A percentile compares a stretch with the other conserved stretches of the same genome.
Evolutionary conservation across 2,329 filamentous ascomycete genomes (phyloP).

Genomic region (Thielaviopsis musarum): DNA sequence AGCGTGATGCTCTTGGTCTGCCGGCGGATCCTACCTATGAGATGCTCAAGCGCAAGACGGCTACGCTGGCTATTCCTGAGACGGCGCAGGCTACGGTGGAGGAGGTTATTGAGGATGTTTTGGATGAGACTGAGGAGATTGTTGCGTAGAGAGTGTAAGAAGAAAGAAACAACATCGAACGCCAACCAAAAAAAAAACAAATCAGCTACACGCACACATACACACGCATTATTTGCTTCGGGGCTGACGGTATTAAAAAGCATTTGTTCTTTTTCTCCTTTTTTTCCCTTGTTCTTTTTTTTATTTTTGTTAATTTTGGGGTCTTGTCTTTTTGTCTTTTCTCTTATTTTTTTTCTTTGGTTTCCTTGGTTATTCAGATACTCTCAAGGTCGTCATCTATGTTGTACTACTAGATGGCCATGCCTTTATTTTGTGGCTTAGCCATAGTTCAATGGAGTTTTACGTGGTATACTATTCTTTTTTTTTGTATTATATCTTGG

Average conservation of each 20-base stretch:
- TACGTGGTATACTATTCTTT: too few species aligned
- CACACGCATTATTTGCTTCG: slow-evolving; percentile 1
- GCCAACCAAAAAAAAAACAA: neutral
- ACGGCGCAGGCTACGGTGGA: slow-evolving; percentile 50
- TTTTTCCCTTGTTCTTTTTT: neutral
- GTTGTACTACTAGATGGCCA: too few species aligned
- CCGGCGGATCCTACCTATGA: slow-evolving; percentile 47
- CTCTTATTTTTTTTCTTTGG: too few species aligned
- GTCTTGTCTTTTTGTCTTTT: too few species aligned
- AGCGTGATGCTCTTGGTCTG: slow-evolving; percentile 51
- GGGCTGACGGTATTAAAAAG: slow-evolving; percentile 9
- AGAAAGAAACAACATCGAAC: neutral
- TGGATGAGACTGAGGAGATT: slow-evolving; percentile 73
- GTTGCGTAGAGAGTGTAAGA: slow-evolving; percentile 20
- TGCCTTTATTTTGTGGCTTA: too few species aligned
- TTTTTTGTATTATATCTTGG: too few species aligned
- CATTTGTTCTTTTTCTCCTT: slow-evolving; percentile 7
- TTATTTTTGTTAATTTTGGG: neutral
- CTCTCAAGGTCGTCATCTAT: too few species aligned
- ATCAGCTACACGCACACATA: neutral
- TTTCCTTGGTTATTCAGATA: too few species aligned
- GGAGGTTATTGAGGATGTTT: slow-evolving; percentile 70
- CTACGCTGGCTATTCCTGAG: slow-evolving; percentile 41
- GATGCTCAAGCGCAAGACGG: slow-evolving; percentile 39
- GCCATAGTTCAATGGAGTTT: too few species aligned